These are phyloP conservation scores for Xylariomycetidae sp. DNA, from an alignment of 2,329 filamentous ascomycete genomes.

Conservation along the genomic window DNA sequence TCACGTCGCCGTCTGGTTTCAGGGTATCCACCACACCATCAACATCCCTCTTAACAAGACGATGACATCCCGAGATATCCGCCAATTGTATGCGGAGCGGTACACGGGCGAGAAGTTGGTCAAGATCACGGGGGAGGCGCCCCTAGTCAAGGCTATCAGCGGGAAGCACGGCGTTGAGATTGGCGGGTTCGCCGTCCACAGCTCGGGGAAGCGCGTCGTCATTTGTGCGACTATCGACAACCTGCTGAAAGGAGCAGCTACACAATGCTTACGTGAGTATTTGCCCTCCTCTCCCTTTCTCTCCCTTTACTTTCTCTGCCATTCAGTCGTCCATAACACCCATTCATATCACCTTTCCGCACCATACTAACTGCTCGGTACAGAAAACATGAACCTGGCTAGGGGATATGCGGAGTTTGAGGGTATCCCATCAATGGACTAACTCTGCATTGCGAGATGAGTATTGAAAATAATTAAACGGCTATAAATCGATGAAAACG, in stretches of 20 bases:
- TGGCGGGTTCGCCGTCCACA: slow-evolving; percentile 92
- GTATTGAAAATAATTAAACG: no score
- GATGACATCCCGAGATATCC: slow-evolving; percentile 88
- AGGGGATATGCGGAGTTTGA: slow-evolving; percentile 69
- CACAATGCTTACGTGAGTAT: slow-evolving; percentile 81
- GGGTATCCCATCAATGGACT: slow-evolving; percentile 50
- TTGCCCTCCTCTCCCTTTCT: slow-evolving; percentile 9
- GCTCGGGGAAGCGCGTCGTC: slow-evolving; percentile 84
- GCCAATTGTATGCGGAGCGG: slow-evolving; percentile 91
- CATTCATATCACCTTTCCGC: no score
- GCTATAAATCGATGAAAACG: no score
- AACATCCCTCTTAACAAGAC: slow-evolving; percentile 79
- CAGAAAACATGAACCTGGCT: slow-evolving; percentile 71
- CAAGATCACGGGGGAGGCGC: slow-evolving; percentile 84
- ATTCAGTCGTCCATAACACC: no score
- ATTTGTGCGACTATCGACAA: slow-evolving; percentile 93
- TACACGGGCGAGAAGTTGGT: slow-evolving; percentile 95
- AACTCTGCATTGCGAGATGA: no score
- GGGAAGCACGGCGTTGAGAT: slow-evolving; percentile 89
- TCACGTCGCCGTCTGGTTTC: slow-evolving; percentile 95
- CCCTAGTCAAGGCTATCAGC: slow-evolving; percentile 77
- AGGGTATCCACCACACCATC: slow-evolving; percentile 89
- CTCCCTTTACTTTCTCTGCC: not conserved
- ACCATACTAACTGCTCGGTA: slow-evolving; percentile 1
- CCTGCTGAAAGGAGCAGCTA: slow-evolving; percentile 86